Evolutionary conservation across 352 stramenopile species (phyloP).

Genomic region (Globisporangium perplexum): DNA sequence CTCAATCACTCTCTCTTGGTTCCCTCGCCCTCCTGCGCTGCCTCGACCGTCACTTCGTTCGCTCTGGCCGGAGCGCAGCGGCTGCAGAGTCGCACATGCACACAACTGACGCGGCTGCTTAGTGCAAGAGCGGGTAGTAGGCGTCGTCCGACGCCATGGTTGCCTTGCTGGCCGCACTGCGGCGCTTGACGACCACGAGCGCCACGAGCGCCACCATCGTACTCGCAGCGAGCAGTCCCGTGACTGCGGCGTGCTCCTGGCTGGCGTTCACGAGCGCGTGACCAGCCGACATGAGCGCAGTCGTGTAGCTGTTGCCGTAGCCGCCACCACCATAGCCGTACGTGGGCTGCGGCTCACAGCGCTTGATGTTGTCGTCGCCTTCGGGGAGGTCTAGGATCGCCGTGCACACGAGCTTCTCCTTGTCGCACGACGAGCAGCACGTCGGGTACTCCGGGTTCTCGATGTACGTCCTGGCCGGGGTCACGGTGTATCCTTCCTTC

Average conservation of each 20-base stretch:
- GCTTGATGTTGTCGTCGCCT: conserved; percentile 38
- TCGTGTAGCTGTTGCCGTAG: conserved; percentile 6
- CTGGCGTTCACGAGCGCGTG: conserved; percentile 15
- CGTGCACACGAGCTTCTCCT: conserved; percentile 24
- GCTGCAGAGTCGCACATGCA: neutral
- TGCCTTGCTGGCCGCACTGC: conserved; percentile 14
- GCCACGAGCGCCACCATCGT: conserved; percentile 43
- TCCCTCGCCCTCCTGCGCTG: neutral
- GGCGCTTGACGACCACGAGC: conserved; percentile 44
- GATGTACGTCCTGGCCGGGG: conserved; percentile 17
- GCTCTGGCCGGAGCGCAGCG: neutral
- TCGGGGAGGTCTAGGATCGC: conserved; percentile 39
- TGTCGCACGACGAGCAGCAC: conserved; percentile 44
- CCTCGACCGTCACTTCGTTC: neutral
- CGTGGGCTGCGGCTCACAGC: conserved; percentile 21
- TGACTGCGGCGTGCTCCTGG: conserved; percentile 23
- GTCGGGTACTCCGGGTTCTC: conserved; percentile 15
- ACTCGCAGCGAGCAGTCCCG: conserved; percentile 26
- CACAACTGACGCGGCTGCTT: neutral
- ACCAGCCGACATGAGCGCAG: conserved; percentile 19
- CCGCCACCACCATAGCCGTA: conserved; percentile 18
- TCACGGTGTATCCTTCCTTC: neutral
- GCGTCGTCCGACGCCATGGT: conserved; percentile 33
- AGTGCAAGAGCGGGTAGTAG: conserved; percentile 60
- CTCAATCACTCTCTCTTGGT: neutral